Evolutionary conservation across 345 rosid genomes (phyloP).

Genomic region (Camelina sativa): DNA sequence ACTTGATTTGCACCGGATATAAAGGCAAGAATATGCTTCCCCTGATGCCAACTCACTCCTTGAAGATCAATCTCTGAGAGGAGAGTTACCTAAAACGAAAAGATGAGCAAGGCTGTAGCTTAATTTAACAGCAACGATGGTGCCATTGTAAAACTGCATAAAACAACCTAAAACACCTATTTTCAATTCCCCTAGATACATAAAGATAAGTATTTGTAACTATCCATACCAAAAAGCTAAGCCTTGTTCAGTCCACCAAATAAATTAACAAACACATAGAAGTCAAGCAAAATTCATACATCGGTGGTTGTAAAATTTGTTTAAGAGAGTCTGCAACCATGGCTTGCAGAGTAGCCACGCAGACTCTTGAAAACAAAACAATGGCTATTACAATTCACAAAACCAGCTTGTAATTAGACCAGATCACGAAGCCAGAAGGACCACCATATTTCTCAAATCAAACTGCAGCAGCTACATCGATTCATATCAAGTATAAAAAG

Average conservation of each 20-base stretch:
- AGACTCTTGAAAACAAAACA: no score
- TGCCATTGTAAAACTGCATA: neutral
- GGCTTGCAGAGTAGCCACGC: conserved; percentile 49
- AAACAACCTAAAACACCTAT: neutral
- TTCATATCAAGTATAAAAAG: no score
- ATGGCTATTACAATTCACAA: no score
- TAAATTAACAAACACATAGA: conserved; percentile 1
- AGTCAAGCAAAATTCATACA: conserved; percentile 48
- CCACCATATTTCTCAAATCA: no score
- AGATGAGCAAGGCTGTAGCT: neutral
- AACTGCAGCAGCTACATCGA: no score
- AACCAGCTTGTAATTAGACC: no score
- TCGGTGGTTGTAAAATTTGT: conserved; percentile 58
- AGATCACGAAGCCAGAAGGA: no score
- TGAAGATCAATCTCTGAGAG: conserved; percentile 82
- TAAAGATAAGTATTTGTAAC: neutral
- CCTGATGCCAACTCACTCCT: conserved; percentile 86
- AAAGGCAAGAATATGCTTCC: conserved; percentile 80
- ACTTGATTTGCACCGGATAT: conserved; percentile 78
- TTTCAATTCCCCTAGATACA: conserved; percentile 9
- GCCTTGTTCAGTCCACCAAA: neutral
- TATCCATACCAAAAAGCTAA: neutral
- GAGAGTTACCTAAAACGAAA: conserved; percentile 61
- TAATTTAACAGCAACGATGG: neutral
- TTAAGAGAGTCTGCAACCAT: conserved; percentile 45